Evolutionary conservation across 345 rosid species (phyloP), one percentile per base, ranked within the genome.

Genomic region (Toxicodendron radicans): DNA sequence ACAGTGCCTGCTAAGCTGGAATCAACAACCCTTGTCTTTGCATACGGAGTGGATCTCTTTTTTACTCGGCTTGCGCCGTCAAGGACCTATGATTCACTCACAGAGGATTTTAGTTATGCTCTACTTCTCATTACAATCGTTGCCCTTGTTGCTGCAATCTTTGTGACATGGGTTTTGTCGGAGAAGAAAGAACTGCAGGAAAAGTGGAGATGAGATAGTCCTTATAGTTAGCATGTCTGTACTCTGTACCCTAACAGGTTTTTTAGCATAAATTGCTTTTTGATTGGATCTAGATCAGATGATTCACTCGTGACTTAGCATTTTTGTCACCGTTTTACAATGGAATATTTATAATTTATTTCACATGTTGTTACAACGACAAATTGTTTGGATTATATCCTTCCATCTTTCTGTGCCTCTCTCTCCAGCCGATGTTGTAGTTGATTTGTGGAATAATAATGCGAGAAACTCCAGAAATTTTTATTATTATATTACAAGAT

Each of bases 1-100:
- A 85, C 98, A 2, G 95, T 89, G 64, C 95, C 99, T 20, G 90
- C 97, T n/a, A 95, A 91, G 87, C 90, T 95, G 80, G 99, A 95
- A 86, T 95, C 99, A 12, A 92, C 96, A 32, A 87, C 95, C 46
- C 98, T 91, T 7, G 88, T 92, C 24, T 95, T 95, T 72, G 85
- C 99, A 5, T 89, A 91, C 56, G 99, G 99, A 16, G 91, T 93
- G 17, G 98, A 93, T 77, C 91, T 93, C 73, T 93, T 95, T 81
- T 93, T 88, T 78, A 90, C 94, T 59, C 95, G 84, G 49, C 93
- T 95, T 23, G 98, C 99, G 18, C 97, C 98, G 30, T 95, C 99
- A 33, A 91, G 90, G 86, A 95, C 97, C 5, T 95, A 91, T 10
- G 99, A 95, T 84, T 95, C 99, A 0, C 93, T 95, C 75, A 93